These are phyloP conservation scores for Raphanus sativus DNA, from an alignment of 345 rosid species.

Conservation along the genomic window DNA sequence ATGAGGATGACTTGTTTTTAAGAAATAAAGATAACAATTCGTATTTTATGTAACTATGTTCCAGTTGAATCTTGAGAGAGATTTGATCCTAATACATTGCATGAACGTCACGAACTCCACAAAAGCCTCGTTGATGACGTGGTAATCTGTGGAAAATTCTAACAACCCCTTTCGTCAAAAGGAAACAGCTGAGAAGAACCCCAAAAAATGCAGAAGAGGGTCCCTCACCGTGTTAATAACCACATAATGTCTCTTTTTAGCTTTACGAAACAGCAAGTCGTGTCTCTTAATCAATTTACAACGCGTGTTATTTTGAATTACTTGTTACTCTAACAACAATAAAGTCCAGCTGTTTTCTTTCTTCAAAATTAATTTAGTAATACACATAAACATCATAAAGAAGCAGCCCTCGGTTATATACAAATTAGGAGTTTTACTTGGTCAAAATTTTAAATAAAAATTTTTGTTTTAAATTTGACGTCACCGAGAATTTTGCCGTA, in stretches of 20 bases:
- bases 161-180: conserved; percentile 36
- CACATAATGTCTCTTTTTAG: conserved; percentile 28
- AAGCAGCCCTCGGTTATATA: conserved; percentile 26
- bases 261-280: conserved; percentile 36
- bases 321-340: neutral
- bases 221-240: conserved; percentile 31
- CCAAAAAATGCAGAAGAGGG: conserved; percentile 17
- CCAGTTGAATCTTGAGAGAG: neutral
- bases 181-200: conserved; percentile 18
- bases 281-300: neutral
- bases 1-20: conserved; percentile 33
- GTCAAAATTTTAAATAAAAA: conserved; percentile 2
- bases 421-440: conserved; percentile 5
- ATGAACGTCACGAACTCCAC: neutral
- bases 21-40: neutral
- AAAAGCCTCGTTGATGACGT: neutral
- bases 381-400: conserved; percentile 3
- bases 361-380: neutral
- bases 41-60: neutral
- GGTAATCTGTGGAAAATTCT: conserved; percentile 17
- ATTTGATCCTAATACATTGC: neutral
- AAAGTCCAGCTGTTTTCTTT: neutral
- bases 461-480: neutral
- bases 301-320: neutral
- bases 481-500: neutral